Conservation (phyloP, 306 rosid genomes). For the Citrullus mucosospermus region DNA sequence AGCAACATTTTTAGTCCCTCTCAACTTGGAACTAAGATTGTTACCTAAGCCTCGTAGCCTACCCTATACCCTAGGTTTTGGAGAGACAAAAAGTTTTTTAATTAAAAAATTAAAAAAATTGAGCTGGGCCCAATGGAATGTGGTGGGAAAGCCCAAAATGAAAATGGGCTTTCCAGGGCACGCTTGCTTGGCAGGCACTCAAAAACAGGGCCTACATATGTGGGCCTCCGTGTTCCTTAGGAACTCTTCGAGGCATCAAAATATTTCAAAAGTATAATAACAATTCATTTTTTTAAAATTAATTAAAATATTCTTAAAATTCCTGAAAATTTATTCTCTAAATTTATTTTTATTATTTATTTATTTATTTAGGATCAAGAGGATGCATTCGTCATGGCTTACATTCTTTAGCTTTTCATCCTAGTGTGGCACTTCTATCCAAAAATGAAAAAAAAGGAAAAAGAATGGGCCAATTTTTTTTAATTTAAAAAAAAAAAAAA, state of each 20-base stretch:
- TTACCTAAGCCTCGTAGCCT: constrained; percentile 17
- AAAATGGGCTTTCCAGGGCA: constrained; percentile 31
- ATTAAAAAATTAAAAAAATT: background rate
- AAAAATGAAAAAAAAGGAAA: background rate
- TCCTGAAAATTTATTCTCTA: background rate
- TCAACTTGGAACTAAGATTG: constrained; percentile 34
- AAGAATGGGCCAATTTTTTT: background rate
- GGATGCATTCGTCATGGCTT: constrained; percentile 9
- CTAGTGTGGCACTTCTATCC: constrained; percentile 19
- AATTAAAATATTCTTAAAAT: background rate
- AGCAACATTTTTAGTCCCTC: constrained; percentile 37
- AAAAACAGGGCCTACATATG: constrained; percentile 17
- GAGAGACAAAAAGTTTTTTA: background rate
- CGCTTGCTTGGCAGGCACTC: constrained; percentile 7
- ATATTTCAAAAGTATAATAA: background rate
- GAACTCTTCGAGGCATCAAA: background rate
- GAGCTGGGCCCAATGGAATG: constrained; percentile 11
- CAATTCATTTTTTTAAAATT: background rate
- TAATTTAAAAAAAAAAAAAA: no score
- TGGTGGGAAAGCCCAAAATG: constrained; percentile 32
- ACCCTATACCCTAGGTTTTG: background rate
- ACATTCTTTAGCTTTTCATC: constrained; percentile 1
- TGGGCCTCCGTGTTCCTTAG: constrained; percentile 15
- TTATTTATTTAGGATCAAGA: background rate
- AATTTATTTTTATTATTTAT: background rate